These are phyloP conservation scores for Dryadomyces quercivorus DNA, from an alignment of 2,329 filamentous ascomycete genomes.

Conservation along the genomic window DNA sequence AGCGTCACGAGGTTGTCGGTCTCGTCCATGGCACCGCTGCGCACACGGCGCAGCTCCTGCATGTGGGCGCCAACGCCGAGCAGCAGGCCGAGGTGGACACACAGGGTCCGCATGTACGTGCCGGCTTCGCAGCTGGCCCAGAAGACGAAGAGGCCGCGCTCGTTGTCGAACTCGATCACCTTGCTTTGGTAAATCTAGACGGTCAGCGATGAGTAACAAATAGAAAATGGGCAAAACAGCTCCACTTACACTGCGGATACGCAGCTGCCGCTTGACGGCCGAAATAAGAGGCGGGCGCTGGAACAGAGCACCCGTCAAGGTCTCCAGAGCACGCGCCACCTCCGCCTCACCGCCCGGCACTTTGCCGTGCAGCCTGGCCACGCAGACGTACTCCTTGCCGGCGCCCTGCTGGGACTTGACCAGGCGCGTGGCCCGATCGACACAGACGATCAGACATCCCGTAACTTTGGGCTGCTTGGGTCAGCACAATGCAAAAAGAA, in stretches of 20 bases:
- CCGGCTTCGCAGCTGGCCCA: constrained; percentile 99
- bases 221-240: neutral
- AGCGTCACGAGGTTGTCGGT: constrained; percentile 79
- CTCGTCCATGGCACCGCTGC: constrained; percentile 93
- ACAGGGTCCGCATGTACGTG: constrained; percentile 97
- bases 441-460: constrained; percentile 32
- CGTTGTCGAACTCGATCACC: constrained; percentile 95
- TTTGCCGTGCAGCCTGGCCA: constrained; percentile 91
- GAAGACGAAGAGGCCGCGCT: constrained; percentile 93
- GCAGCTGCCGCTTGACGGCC: constrained; percentile 95
- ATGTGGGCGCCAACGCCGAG: constrained; percentile 58
- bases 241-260: constrained; percentile 61
- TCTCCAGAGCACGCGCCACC: constrained; percentile 88
- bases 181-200: constrained; percentile 78
- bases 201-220: neutral
- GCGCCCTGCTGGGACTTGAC: constrained; percentile 99
- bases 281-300: constrained; percentile 95
- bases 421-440: constrained; percentile 91
- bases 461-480: constrained; percentile 63
- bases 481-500: neutral
- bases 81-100: constrained; percentile 68
- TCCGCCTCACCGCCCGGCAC: constrained; percentile 86
- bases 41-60: constrained; percentile 92
- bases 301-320: constrained; percentile 91
- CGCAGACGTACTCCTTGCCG: constrained; percentile 97